A percentile compares a stretch with the other conserved stretches of the same genome.
These are phyloP conservation scores for Hypoxylon rickii DNA, from an alignment of 495 filamentous ascomycete species.

Conservation along the genomic window DNA sequence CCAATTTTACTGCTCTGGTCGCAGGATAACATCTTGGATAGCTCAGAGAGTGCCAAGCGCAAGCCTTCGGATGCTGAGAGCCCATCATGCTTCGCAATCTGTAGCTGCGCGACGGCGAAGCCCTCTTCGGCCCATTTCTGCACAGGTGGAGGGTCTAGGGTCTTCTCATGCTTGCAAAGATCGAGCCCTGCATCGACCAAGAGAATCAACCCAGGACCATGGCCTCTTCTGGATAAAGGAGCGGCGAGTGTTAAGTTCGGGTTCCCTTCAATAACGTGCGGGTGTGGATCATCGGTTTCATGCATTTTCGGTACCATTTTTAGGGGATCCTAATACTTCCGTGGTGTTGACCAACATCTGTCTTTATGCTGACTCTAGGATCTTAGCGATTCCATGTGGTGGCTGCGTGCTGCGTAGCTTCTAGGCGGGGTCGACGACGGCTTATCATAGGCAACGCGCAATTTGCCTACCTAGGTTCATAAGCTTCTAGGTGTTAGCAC, in stretches of 20 bases:
- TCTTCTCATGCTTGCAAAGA: conserved; percentile 27
- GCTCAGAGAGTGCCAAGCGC: conserved; percentile 22
- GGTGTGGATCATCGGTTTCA: neutral
- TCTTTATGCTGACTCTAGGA: too few relatives aligned
- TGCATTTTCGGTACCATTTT: too few relatives aligned
- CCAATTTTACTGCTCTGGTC: conserved; percentile 38
- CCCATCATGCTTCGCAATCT: neutral
- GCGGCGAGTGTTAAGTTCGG: conserved; percentile 9
- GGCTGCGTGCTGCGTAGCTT: too few relatives aligned
- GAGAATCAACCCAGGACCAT: conserved; percentile 37
- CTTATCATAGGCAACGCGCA: too few relatives aligned
- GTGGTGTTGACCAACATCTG: too few relatives aligned
- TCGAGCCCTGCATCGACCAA: conserved; percentile 23
- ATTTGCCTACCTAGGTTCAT: too few relatives aligned
- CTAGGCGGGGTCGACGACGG: too few relatives aligned
- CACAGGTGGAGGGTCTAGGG: conserved; percentile 51
- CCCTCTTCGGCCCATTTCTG: conserved; percentile 67
- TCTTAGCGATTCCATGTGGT: too few relatives aligned
- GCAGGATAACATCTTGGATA: conserved; percentile 37
- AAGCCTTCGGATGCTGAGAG: conserved; percentile 13
- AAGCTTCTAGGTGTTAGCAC: too few relatives aligned
- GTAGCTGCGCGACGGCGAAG: conserved; percentile 54
- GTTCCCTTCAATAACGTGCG: neutral
- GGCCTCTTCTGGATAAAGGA: conserved; percentile 35
- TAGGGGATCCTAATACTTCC: too few relatives aligned